Percentiles rank a stretch among this genome's conserved stretches.
Conservation (phyloP, 192 early-diverging fungal species). For the Blastocladiella britannica region DNA sequence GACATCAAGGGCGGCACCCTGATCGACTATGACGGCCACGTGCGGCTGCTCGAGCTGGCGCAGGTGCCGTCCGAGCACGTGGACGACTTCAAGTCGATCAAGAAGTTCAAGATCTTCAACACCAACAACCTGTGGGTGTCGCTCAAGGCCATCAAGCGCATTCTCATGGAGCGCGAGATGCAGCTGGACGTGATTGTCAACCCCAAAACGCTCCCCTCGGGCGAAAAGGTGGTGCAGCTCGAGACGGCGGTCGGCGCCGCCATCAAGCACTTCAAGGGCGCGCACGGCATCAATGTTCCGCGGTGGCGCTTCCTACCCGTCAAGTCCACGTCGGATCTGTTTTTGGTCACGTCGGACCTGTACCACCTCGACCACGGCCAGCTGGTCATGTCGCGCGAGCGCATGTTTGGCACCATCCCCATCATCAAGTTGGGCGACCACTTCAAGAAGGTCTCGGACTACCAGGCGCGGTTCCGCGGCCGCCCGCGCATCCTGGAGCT, state of each 20-base stretch:
- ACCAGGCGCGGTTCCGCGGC: slow-evolving; percentile 70
- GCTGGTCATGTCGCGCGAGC: slow-evolving; percentile 74
- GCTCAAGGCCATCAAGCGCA: slow-evolving; percentile 64
- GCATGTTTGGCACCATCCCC: slow-evolving; percentile 79
- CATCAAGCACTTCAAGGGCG: slow-evolving; percentile 88
- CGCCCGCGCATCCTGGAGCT: slow-evolving; percentile 91
- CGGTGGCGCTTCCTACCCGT: slow-evolving; percentile 94
- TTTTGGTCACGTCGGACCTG: slow-evolving; percentile 87
- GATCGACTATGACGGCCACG: slow-evolving; percentile 85
- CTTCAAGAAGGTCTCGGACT: slow-evolving; percentile 91
- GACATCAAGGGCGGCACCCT: slow-evolving; percentile 99
- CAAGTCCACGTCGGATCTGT: slow-evolving; percentile 91
- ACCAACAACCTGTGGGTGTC: slow-evolving; percentile 83
- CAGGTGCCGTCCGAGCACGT: slow-evolving; percentile 94
- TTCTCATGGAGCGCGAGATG: slow-evolving; percentile 56
- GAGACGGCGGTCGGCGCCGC: slow-evolving; percentile 98
- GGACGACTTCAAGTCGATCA: slow-evolving; percentile 97
- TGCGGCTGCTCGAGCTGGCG: slow-evolving; percentile 90
- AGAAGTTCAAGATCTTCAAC: slow-evolving; percentile 99
- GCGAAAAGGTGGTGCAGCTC: slow-evolving; percentile 91
- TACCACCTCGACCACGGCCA: slow-evolving; percentile 86
- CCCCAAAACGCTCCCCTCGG: slow-evolving; percentile 78
- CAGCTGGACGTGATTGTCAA: slow-evolving; percentile 93
- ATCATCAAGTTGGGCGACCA: slow-evolving; percentile 93
- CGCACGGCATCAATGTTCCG: slow-evolving; percentile 96